Conservation (phyloP, 176 grass and related monocot genomes). For the Cymbopogon citratus region DNA sequence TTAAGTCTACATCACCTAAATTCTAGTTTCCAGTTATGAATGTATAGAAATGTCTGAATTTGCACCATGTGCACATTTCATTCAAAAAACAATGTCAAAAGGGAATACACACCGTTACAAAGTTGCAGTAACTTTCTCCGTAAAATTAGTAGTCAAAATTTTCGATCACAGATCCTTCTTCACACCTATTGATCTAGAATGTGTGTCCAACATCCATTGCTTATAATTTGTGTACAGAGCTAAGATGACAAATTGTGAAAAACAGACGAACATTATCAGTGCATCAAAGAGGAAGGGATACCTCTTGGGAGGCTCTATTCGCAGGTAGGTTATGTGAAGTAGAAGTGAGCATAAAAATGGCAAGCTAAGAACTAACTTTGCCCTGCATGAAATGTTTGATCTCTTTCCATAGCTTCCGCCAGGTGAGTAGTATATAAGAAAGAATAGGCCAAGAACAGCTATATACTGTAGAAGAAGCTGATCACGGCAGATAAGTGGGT, state of each 20-base stretch:
- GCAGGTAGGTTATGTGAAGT: constrained; percentile 57
- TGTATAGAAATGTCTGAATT: constrained; percentile 5
- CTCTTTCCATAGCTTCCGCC: constrained; percentile 22
- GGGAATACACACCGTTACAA: constrained; percentile 31
- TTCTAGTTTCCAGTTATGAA: not conserved
- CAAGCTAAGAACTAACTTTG: constrained; percentile 45
- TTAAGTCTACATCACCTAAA: not conserved
- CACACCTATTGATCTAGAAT: constrained; percentile 40
- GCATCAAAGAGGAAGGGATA: constrained; percentile 89
- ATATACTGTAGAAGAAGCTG: constrained; percentile 75
- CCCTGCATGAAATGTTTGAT: constrained; percentile 19
- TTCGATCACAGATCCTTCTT: constrained; percentile 69
- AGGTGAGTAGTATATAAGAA: constrained; percentile 70
- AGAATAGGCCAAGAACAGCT: constrained; percentile 59
- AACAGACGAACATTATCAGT: constrained; percentile 76
- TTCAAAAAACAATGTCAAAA: constrained; percentile 22
- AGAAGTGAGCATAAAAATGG: constrained; percentile 44
- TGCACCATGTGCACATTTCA: constrained; percentile 14
- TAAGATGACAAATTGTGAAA: constrained; percentile 77
- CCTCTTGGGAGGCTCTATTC: constrained; percentile 65
- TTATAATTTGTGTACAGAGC: constrained; percentile 71
- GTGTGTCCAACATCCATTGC: constrained; percentile 64
- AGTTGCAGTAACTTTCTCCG: not conserved
- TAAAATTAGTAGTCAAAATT: constrained; percentile 31
- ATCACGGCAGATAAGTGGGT: constrained; percentile 70